Percentiles rank a stretch among this genome's conserved stretches.
These are phyloP conservation scores for Chlorella variabilis DNA, from an alignment of 163 green algal species.

Conservation along the genomic window DNA sequence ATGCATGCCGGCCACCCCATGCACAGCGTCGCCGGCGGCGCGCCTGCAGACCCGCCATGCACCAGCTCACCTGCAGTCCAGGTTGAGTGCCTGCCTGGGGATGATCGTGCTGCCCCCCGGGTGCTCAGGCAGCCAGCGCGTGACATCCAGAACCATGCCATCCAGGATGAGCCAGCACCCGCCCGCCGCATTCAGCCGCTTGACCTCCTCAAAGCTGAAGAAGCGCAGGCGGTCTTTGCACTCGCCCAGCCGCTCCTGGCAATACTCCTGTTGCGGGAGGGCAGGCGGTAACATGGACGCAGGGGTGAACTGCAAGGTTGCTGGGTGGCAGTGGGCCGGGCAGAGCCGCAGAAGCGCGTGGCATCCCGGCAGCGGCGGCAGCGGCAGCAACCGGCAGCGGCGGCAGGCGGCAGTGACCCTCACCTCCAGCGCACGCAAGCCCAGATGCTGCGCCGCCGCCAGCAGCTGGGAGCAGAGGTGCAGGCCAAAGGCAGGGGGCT, in stretches of 20 bases:
- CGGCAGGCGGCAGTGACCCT: neutral
- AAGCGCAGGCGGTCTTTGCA: constrained; percentile 40
- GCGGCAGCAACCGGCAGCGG: neutral
- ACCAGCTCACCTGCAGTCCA: constrained; percentile 57
- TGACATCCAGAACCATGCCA: constrained; percentile 68
- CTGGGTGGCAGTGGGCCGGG: no score
- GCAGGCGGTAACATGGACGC: no score
- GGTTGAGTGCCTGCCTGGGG: constrained; percentile 65
- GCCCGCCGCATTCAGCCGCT: constrained; percentile 49
- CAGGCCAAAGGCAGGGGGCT: constrained; percentile 58
- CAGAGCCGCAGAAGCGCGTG: no score
- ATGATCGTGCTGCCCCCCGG: constrained; percentile 78
- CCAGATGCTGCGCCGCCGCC: constrained; percentile 56
- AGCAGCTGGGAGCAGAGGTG: constrained; percentile 59
- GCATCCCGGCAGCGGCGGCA: neutral
- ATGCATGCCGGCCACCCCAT: neutral
- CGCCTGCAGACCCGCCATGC: no score
- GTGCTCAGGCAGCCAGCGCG: constrained; percentile 80
- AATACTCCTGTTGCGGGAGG: constrained; percentile 54
- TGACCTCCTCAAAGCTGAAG: constrained; percentile 51
- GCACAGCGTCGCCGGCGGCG: no score
- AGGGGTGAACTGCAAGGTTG: neutral
- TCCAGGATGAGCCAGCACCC: constrained; percentile 72
- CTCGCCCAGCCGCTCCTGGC: constrained; percentile 52
- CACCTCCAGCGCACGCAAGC: constrained; percentile 57